Percentiles rank a stretch among this genome's conserved stretches.
These are phyloP conservation scores for Poa pratensis DNA, from an alignment of 176 grass and related monocot species.

Conservation along the genomic window DNA sequence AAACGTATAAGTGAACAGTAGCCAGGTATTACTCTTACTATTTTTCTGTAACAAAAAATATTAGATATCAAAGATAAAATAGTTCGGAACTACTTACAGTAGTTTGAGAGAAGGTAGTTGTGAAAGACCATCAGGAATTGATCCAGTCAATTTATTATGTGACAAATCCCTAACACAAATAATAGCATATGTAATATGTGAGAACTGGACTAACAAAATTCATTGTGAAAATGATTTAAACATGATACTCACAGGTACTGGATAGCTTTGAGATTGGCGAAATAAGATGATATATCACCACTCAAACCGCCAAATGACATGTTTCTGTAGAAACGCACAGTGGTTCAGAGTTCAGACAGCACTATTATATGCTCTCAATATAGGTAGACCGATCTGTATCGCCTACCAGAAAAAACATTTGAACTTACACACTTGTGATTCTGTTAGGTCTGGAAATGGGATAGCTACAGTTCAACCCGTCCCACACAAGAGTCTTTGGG, in stretches of 20 bases:
- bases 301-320: slow-evolving; percentile 51
- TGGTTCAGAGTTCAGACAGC: not conserved
- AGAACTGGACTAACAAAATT: not conserved
- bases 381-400: not conserved
- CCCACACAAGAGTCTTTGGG: slow-evolving; percentile 37
- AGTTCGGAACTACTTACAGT: slow-evolving; percentile 52
- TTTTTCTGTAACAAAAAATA: not conserved
- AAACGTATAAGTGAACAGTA: not conserved
- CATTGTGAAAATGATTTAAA: not conserved
- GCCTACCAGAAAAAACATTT: not conserved
- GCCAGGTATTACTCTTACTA: not conserved
- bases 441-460: slow-evolving; percentile 46
- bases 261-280: slow-evolving; percentile 56
- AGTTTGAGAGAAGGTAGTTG: slow-evolving; percentile 46
- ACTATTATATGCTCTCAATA: not conserved
- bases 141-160: slow-evolving; percentile 67
- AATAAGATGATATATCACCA: slow-evolving; percentile 52
- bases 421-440: slow-evolving; percentile 65
- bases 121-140: slow-evolving; percentile 61
- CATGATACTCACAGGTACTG: slow-evolving; percentile 46
- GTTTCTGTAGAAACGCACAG: slow-evolving; percentile 48
- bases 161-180: slow-evolving; percentile 67
- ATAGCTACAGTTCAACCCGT: slow-evolving; percentile 53
- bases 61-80: not conserved
- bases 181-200: not conserved